These are phyloP conservation scores for Lathyrus aphaca DNA, from an alignment of 306 rosid genomes.

Conservation along the genomic window DNA sequence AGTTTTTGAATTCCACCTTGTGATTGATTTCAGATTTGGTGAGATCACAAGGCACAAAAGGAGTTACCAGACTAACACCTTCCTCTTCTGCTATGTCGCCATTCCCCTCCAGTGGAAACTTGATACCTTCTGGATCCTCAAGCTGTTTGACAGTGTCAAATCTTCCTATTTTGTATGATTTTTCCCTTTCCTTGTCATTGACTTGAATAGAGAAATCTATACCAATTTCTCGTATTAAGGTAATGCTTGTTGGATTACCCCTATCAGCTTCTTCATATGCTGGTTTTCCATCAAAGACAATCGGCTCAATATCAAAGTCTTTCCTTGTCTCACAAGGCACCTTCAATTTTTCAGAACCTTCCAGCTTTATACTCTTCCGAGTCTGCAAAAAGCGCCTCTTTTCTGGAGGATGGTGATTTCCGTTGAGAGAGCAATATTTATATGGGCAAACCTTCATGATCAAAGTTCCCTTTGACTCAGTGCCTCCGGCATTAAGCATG, in stretches of 20 bases:
- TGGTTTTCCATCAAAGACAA: slow-evolving; percentile 36
- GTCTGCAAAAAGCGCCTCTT: slow-evolving; percentile 56
- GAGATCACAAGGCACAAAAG: slow-evolving; percentile 38
- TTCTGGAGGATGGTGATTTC: slow-evolving; percentile 56
- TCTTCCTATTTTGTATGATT: slow-evolving; percentile 20
- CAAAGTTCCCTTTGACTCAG: slow-evolving; percentile 70
- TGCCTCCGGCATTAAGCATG: slow-evolving; percentile 57
- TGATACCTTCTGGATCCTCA: slow-evolving; percentile 33
- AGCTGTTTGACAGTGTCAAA: slow-evolving; percentile 17
- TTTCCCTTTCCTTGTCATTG: slow-evolving; percentile 41
- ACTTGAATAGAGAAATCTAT: slow-evolving; percentile 54
- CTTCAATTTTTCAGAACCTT: slow-evolving; percentile 50
- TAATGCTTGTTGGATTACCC: slow-evolving; percentile 24
- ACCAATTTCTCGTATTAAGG: slow-evolving; percentile 43
- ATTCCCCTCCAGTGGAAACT: slow-evolving; percentile 29
- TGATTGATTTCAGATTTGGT: slow-evolving; percentile 42
- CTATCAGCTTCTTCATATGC: slow-evolving; percentile 39
- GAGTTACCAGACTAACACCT: slow-evolving; percentile 19
- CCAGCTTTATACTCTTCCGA: slow-evolving; percentile 50
- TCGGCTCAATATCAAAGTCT: slow-evolving; percentile 32
- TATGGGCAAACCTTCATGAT: slow-evolving; percentile 75
- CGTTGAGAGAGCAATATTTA: slow-evolving; percentile 82
- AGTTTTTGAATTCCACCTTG: slow-evolving; percentile 38
- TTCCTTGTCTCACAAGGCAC: slow-evolving; percentile 35
- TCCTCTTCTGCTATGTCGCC: slow-evolving; percentile 32